phyloP scores from a whole-genome alignment of 139 green algal genomes.

The Nannochloris sp. region DNA sequence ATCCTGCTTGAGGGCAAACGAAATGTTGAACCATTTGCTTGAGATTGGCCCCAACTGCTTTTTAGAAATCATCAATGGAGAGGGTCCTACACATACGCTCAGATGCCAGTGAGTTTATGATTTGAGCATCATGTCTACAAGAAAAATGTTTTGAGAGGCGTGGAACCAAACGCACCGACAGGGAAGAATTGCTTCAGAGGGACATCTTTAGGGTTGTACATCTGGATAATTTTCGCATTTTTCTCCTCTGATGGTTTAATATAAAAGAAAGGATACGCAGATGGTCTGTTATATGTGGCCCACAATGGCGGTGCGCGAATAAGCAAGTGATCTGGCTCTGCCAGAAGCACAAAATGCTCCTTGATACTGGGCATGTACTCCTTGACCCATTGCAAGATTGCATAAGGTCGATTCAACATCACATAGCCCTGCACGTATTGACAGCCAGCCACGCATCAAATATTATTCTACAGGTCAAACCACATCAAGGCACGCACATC shows the following conservation, averaged over 20 bases:
- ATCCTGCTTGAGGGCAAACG: slow-evolving; percentile 49
- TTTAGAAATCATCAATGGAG: slow-evolving; percentile 50
- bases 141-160: no score
- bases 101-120: neutral
- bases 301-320: slow-evolving; percentile 50
- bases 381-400: slow-evolving; percentile 56
- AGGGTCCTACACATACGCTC: slow-evolving; percentile 19
- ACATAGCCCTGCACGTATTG: slow-evolving; percentile 41
- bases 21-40: slow-evolving; percentile 38
- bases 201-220: slow-evolving; percentile 24
- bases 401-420: slow-evolving; percentile 58
- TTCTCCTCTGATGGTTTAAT: slow-evolving; percentile 38
- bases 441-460: neutral
- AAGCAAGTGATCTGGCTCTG: slow-evolving; percentile 70
- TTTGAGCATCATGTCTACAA: no score
- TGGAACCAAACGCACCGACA: slow-evolving; percentile 15
- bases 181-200: slow-evolving; percentile 30
- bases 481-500: slow-evolving; percentile 1
- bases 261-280: slow-evolving; percentile 70
- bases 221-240: slow-evolving; percentile 4
- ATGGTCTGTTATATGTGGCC: slow-evolving; percentile 30
- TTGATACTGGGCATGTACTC: slow-evolving; percentile 24
- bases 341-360: slow-evolving; percentile 67
- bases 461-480: neutral
- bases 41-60: slow-evolving; percentile 39